phyloP scores from a whole-genome alignment of 331 rosid species.

The Quercus lobata region DNA sequence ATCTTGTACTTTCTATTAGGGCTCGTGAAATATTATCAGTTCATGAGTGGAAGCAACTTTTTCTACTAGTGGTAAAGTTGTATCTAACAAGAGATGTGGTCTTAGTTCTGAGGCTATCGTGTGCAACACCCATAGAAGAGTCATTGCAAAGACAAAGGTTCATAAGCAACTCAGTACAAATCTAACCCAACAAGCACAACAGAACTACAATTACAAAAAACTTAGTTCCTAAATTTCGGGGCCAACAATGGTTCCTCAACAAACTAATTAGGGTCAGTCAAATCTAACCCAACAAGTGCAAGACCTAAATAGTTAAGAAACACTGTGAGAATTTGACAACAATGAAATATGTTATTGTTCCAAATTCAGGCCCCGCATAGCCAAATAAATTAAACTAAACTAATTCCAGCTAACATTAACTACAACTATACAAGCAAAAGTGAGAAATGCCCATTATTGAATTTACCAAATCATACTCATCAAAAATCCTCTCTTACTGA shows the following conservation, averaged over 20 bases:
- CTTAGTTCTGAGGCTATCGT: conserved; percentile 16
- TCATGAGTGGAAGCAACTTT: no score
- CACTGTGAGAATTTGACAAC: not conserved
- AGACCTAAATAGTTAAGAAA: not conserved
- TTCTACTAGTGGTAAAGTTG: no score
- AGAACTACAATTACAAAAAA: no score
- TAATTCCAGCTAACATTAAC: no score
- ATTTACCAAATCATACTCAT: not conserved
- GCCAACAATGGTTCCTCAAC: no score
- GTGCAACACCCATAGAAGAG: conserved; percentile 59
- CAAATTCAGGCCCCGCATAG: not conserved
- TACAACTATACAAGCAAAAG: not conserved
- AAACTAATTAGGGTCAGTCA: no score
- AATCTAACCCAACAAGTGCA: not conserved
- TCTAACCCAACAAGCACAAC: no score
- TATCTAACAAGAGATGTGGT: no score
- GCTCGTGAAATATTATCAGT: no score
- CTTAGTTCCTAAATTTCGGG: no score
- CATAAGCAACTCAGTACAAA: not conserved
- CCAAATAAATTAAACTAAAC: no score
- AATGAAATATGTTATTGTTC: not conserved
- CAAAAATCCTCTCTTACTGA: not conserved
- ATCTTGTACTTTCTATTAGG: no score
- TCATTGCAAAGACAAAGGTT: conserved; percentile 39
- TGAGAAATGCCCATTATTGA: not conserved